Percentiles rank a stretch among this genome's conserved stretches.
Conservation (phyloP, 805 yeast species). For the Teunomyces tritomae region DNA sequence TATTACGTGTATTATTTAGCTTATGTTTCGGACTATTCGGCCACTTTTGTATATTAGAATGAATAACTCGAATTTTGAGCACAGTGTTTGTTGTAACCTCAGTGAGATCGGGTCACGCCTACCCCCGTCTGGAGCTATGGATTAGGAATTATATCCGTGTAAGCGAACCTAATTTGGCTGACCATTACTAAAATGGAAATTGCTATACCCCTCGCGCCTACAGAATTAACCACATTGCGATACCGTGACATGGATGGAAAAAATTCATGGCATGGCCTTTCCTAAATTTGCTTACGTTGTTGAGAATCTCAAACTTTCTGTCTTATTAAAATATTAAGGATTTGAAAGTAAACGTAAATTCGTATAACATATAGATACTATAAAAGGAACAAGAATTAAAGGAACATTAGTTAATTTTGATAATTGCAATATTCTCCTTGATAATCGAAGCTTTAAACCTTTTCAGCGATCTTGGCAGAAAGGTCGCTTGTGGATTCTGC, state of each 20-base stretch:
- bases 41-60: conserved; percentile 12
- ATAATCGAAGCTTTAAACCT: neutral
- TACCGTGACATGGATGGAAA: neutral
- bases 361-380: conserved; percentile 1
- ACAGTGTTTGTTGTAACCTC: neutral
- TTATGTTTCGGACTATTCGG: conserved; percentile 6
- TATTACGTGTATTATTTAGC: conserved; percentile 14
- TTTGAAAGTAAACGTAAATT: neutral
- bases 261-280: neutral
- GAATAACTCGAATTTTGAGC: conserved; percentile 1
- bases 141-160: neutral
- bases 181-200: neutral
- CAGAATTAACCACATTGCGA: neutral
- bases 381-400: neutral
- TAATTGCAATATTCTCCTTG: neutral
- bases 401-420: neutral
- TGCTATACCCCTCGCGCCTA: neutral
- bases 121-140: no score
- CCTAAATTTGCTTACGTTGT: neutral
- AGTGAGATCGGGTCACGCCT: neutral
- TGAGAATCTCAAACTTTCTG: no score
- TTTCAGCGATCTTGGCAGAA: neutral
- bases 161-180: neutral
- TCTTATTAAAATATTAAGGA: neutral
- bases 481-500: neutral